Conservation (phyloP, 805 yeast genomes). For the Teunomyces atbi region DNA sequence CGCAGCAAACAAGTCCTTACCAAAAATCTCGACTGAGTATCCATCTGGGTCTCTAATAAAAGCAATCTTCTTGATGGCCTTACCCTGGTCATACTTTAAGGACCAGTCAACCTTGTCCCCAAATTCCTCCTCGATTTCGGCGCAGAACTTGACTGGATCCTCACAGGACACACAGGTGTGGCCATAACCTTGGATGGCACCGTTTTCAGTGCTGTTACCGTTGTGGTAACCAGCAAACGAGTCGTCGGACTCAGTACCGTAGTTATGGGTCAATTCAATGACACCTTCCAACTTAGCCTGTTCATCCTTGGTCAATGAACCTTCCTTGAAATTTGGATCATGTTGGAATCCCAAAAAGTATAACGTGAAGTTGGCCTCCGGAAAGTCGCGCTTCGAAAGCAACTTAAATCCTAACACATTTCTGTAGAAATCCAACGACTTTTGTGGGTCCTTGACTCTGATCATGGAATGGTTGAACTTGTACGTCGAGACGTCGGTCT, state of each 20-base stretch:
- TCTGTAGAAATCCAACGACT: conserved; percentile 74
- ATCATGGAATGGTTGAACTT: conserved; percentile 89
- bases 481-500: conserved; percentile 40
- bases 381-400: conserved; percentile 53
- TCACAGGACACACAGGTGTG: conserved; percentile 75
- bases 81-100: conserved; percentile 54
- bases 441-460: conserved; percentile 80
- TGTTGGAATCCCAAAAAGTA: conserved; percentile 81
- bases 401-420: conserved; percentile 80
- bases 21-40: conserved; percentile 75
- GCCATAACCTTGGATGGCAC: conserved; percentile 77
- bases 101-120: conserved; percentile 53
- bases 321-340: conserved; percentile 42
- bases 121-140: conserved; percentile 46
- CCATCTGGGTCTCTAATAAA: conserved; percentile 88
- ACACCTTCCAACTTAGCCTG: conserved; percentile 60
- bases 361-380: conserved; percentile 74
- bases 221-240: conserved; percentile 73
- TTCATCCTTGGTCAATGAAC: conserved; percentile 26
- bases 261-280: conserved; percentile 89
- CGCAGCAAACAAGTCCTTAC: conserved; percentile 28
- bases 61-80: conserved; percentile 55
- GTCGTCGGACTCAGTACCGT: conserved; percentile 86
- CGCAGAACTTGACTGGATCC: conserved; percentile 58
- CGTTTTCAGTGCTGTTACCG: conserved; percentile 59